Evolutionary conservation across 768 basidiomycete genomes (phyloP).

Genomic region (Rhodotorula sphaerocarpa): DNA sequence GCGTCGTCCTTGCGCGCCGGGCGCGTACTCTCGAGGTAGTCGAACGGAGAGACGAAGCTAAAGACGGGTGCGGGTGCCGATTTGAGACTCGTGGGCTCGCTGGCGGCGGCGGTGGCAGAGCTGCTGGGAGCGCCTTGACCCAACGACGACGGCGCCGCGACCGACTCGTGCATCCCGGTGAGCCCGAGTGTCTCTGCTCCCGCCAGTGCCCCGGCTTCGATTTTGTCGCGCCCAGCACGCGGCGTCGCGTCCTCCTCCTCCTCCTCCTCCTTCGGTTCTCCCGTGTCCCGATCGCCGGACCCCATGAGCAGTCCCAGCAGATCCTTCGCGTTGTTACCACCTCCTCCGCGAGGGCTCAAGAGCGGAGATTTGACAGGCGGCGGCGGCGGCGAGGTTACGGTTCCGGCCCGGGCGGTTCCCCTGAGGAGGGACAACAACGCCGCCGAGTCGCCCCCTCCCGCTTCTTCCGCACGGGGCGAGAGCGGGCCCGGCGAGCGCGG

Average conservation of each 20-base stretch:
- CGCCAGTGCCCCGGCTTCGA: no score
- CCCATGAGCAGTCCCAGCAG: not conserved
- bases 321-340: not conserved
- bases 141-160: no score
- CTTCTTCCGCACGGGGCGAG: no score
- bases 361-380: not conserved
- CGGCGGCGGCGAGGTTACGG: not conserved
- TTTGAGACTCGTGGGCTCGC: no score
- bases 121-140: no score
- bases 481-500: not conserved
- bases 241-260: not conserved
- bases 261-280: not conserved
- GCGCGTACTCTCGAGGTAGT: not conserved
- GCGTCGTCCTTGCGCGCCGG: no score
- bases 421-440: slow-evolving; percentile 2
- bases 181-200: no score
- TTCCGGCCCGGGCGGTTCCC: not conserved
- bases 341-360: not conserved
- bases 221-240: no score
- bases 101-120: no score
- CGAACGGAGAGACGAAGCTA: slow-evolving; percentile 19
- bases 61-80: slow-evolving; percentile 7
- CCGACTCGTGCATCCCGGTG: not conserved
- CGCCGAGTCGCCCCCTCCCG: not conserved
- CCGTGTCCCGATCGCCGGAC: not conserved